A percentile compares a stretch with the other conserved stretches of the same genome.
Conservation (phyloP, 2,329 filamentous ascomycete species). For the Metarhizium sp. region DNA sequence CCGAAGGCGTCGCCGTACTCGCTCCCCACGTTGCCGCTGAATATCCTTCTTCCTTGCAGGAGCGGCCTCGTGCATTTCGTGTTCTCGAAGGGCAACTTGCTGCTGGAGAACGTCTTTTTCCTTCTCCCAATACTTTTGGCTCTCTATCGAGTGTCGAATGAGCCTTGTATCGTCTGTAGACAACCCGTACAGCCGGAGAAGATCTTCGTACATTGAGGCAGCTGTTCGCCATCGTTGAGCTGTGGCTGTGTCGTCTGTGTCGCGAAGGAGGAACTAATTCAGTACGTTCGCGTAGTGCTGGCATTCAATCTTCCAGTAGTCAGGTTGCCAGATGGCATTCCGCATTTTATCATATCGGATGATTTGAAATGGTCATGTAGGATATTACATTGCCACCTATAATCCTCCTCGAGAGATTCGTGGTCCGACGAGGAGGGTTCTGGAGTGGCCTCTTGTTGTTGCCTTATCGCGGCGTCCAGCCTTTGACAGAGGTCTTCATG, state of each 20-base stretch:
- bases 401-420: neutral
- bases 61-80: neutral
- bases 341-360: neutral
- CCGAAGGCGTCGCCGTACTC: neutral
- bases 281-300: neutral
- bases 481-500: constrained; percentile 37
- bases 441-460: neutral
- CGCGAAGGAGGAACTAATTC: neutral
- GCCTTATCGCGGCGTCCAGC: neutral
- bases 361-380: neutral
- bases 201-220: neutral
- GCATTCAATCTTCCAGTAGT: neutral
- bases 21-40: neutral
- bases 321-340: neutral
- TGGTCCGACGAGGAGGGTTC: neutral
- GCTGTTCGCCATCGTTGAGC: neutral
- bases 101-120: neutral
- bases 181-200: neutral
- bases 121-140: neutral
- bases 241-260: neutral
- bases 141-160: neutral
- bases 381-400: neutral
- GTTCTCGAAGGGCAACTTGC: neutral
- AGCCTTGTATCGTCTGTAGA: neutral
- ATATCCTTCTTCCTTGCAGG: neutral